These are phyloP conservation scores for Neofusicoccum cordaticola DNA, from an alignment of 2,329 filamentous ascomycete species.

Conservation along the genomic window DNA sequence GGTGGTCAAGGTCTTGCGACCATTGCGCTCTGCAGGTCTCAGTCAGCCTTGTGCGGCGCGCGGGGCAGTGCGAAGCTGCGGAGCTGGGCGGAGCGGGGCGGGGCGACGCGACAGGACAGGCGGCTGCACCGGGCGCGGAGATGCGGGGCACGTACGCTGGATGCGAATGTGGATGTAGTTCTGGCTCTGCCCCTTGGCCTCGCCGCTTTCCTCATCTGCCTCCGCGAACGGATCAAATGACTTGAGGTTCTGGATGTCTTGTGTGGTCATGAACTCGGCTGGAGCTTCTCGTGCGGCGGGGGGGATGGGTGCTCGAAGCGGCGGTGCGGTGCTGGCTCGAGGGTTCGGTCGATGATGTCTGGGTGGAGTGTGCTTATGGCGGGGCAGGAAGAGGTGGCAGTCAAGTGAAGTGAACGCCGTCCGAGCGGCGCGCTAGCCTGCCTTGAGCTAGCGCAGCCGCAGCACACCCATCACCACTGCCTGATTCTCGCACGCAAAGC, in stretches of 20 bases:
- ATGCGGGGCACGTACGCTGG: conserved; percentile 69
- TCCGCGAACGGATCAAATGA: conserved; percentile 93
- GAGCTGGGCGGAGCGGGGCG: not conserved
- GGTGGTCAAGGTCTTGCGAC: conserved; percentile 99
- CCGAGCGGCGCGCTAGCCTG: too few relatives aligned
- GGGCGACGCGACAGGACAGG: not conserved
- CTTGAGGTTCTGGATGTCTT: conserved; percentile 37
- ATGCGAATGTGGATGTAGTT: conserved; percentile 99
- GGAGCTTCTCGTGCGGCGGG: not conserved
- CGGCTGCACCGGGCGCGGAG: not conserved
- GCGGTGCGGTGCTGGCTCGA: not conserved
- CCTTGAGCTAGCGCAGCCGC: too few relatives aligned
- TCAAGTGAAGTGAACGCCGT: too few relatives aligned
- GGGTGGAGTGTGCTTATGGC: not conserved
- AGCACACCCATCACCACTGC: too few relatives aligned
- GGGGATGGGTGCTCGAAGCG: not conserved
- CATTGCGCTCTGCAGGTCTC: conserved; percentile 85
- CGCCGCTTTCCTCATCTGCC: conserved; percentile 98
- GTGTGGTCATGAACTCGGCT: conserved; percentile 17
- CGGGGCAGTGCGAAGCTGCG: not conserved
- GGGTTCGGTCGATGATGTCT: not conserved
- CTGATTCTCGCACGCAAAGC: too few relatives aligned
- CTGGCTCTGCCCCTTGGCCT: conserved; percentile 82
- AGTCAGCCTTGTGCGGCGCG: conserved; percentile 39
- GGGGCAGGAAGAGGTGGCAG: conserved; percentile 1